Base-by-base conservation (phyloP, 257 asterid species). In the Solanum habrochaites region DNA sequence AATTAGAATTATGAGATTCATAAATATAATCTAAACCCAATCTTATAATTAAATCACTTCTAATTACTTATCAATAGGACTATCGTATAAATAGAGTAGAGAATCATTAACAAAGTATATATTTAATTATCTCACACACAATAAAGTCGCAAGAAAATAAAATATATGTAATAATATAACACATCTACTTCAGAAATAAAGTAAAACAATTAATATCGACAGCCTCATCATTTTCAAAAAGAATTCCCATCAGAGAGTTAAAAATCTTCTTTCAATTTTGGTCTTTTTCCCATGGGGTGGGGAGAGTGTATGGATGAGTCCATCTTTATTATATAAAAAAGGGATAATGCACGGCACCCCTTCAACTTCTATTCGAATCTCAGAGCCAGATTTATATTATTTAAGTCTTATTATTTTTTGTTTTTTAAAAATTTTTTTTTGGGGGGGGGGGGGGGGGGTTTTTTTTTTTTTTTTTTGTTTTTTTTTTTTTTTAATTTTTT, bases 301-400 rank as follows among this genome's bases (percentile, higher is more conserved):
- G 43, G 21, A 8, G 23, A 37, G 81, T 21, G 29, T 37, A 37
- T 21, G 49, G 21, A 21, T 20, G n/a, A 37, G 10, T 11, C 49
- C 13, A 73, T 37, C 29, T 73, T 67, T 16, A 11, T 67, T 31
- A 70, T 70, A 12, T 12, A 12, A 27, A 5, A 11, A 39, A 74
- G 21, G 32, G 32, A 31, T 31, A 31, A 31, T 31, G 2, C 3
- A 31, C 3, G 3, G 32, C 32, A 31, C 3, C 32, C 2, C 32
- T 31, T 31, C 0, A 31, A 31, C 4, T n/a, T n/a, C 3, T 32
- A 32, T 32, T 32, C 35, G 35, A 32, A 32, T 32, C 0, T 4
- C 1, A 32, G 5, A 32, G 1, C 3, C 1, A 32, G 0, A 32
- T 0, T 32, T 32, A 3, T 32, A 32, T 0, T 32, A 32, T 32